Evolutionary conservation across 2,329 filamentous ascomycete genomes (phyloP).

Genomic region (Dendryphion nanum): DNA sequence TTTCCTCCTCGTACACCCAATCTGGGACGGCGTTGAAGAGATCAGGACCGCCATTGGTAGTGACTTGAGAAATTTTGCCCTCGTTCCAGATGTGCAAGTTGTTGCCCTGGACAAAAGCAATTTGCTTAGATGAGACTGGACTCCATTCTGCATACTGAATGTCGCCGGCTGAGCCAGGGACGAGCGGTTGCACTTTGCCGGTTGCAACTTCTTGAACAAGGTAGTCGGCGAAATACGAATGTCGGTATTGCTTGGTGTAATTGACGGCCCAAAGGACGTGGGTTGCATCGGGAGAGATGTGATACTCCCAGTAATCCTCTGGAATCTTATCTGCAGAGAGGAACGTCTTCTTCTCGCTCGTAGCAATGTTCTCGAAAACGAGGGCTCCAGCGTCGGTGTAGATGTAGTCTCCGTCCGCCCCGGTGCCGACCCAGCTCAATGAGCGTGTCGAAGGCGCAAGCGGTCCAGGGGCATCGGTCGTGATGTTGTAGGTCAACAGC

Average conservation of each 20-base stretch:
- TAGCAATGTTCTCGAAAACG: conserved; percentile 61
- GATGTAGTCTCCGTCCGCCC: conserved; percentile 62
- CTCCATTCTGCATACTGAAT: conserved; percentile 67
- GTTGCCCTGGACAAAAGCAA: conserved; percentile 67
- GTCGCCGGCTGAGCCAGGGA: conserved; percentile 60
- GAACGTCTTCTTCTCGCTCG: conserved; percentile 56
- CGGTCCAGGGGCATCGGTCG: conserved; percentile 45
- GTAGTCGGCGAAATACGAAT: conserved; percentile 69
- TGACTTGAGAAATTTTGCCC: conserved; percentile 57
- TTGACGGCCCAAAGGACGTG: conserved; percentile 64
- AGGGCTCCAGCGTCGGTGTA: conserved; percentile 53
- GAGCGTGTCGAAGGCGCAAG: conserved; percentile 46
- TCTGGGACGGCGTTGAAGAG: conserved; percentile 65
- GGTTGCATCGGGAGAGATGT: conserved; percentile 59
- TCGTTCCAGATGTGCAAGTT: conserved; percentile 61
- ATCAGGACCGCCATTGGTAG: conserved; percentile 59
- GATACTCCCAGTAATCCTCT: conserved; percentile 56
- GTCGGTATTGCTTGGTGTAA: conserved; percentile 66
- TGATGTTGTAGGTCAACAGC: conserved; percentile 61
- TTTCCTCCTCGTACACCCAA: conserved; percentile 64
- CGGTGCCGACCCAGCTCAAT: conserved; percentile 58
- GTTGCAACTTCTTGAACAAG: conserved; percentile 61
- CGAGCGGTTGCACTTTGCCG: conserved; percentile 55
- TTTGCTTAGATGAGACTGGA: conserved; percentile 53
- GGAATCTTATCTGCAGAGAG: conserved; percentile 60